phyloP scores from a whole-genome alignment of 2,329 filamentous ascomycete species.

The Thermoascus crustaceus region DNA sequence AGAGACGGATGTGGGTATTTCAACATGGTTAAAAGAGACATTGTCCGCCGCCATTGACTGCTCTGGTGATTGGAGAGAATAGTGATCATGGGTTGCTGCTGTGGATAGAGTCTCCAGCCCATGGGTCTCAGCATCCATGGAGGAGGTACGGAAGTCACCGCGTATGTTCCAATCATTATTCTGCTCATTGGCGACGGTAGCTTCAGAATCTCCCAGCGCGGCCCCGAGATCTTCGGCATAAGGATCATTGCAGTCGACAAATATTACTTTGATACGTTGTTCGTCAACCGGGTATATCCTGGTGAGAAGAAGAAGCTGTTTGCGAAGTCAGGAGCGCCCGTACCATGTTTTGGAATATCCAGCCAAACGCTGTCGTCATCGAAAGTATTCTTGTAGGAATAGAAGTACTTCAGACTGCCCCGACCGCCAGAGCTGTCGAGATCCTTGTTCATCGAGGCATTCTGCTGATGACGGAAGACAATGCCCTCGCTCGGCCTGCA shows the following conservation, averaged over 20 bases:
- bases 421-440: slow-evolving; percentile 32
- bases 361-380: slow-evolving; percentile 54
- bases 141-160: slow-evolving; percentile 17
- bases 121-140: slow-evolving; percentile 34
- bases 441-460: slow-evolving; percentile 57
- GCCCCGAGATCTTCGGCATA: slow-evolving; percentile 45
- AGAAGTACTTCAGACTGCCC: slow-evolving; percentile 51
- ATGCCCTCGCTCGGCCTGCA: slow-evolving; percentile 55
- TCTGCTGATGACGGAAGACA: slow-evolving; percentile 61
- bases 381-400: slow-evolving; percentile 60
- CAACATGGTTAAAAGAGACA: slow-evolving; percentile 12
- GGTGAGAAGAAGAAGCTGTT: neutral
- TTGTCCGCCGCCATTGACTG: slow-evolving; percentile 15
- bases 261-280: slow-evolving; percentile 41
- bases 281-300: neutral
- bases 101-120: slow-evolving; percentile 49
- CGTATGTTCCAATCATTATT: slow-evolving; percentile 24
- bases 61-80: slow-evolving; percentile 21
- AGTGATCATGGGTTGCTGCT: slow-evolving; percentile 39
- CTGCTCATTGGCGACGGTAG: slow-evolving; percentile 19
- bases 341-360: slow-evolving; percentile 52
- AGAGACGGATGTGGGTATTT: slow-evolving; percentile 13
- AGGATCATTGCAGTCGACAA: slow-evolving; percentile 55
- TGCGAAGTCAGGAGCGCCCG: slow-evolving; percentile 7
- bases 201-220: slow-evolving; percentile 24